Evolutionary conservation across 306 rosid genomes (phyloP).

Genomic region (Vigna reflexopilosa): DNA sequence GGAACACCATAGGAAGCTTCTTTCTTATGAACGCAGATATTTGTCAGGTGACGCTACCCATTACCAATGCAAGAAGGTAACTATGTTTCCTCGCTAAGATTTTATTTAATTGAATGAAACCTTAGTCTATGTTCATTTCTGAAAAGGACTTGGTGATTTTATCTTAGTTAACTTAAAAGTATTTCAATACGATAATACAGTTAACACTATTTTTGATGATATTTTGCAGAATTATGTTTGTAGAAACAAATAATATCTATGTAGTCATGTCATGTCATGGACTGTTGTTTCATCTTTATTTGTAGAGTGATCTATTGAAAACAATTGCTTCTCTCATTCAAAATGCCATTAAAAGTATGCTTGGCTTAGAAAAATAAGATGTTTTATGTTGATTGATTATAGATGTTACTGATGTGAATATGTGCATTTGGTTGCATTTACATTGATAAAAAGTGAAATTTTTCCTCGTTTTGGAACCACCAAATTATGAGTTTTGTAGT

Average conservation of each 20-base stretch:
- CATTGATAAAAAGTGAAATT: no score
- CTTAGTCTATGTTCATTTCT: neutral
- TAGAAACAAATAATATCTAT: neutral
- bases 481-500: no score
- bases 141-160: slow-evolving; percentile 10
- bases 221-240: neutral
- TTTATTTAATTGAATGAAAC: slow-evolving; percentile 12
- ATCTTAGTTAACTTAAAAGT: neutral
- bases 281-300: neutral
- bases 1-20: slow-evolving; percentile 65
- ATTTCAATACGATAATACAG: neutral
- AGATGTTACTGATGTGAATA: neutral
- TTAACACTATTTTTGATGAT: neutral
- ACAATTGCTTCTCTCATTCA: neutral
- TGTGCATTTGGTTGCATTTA: no score
- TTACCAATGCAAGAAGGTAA: slow-evolving; percentile 67
- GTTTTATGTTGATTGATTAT: neutral
- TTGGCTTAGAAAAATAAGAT: neutral
- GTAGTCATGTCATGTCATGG: neutral
- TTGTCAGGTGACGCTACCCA: slow-evolving; percentile 55
- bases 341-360: neutral
- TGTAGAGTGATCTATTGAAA: no score
- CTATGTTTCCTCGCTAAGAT: neutral
- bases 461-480: no score
- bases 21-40: slow-evolving; percentile 67